Percentiles rank a stretch among this genome's conserved stretches.
phyloP scores from a whole-genome alignment of 768 basidiomycete genomes.

The Suillus cothurnatus region DNA sequence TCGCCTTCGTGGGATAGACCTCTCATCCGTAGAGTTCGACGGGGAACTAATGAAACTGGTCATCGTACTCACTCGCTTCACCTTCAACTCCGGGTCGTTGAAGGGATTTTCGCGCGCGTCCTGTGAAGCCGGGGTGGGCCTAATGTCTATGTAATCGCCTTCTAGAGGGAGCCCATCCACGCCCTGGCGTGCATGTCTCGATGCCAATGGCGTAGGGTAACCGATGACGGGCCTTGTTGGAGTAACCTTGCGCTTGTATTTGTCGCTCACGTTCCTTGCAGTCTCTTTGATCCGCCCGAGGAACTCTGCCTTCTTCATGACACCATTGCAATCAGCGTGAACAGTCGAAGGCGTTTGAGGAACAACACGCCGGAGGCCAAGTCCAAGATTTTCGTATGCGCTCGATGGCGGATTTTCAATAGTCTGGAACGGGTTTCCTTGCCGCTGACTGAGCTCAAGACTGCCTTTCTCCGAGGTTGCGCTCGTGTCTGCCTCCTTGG shows the following conservation, averaged over 20 bases:
- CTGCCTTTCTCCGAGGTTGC: constrained; percentile 34
- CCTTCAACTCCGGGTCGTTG: constrained; percentile 35
- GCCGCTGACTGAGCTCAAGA: constrained; percentile 25
- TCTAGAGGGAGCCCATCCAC: constrained; percentile 29
- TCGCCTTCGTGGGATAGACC: constrained; percentile 67
- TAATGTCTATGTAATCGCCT: constrained; percentile 37
- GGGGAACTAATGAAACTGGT: constrained; percentile 56
- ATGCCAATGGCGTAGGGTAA: constrained; percentile 51
- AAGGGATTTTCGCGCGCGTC: constrained; percentile 40
- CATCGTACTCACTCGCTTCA: constrained; percentile 41
- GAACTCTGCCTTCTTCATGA: constrained; percentile 75
- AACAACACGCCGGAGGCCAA: constrained; percentile 52
- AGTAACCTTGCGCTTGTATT: constrained; percentile 43
- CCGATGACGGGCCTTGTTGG: constrained; percentile 55
- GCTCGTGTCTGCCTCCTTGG: constrained; percentile 29
- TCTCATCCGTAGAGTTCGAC: constrained; percentile 62
- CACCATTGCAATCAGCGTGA: constrained; percentile 43
- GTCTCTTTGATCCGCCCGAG: constrained; percentile 62
- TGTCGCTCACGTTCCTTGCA: constrained; percentile 70
- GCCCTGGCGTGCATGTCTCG: constrained; percentile 16
- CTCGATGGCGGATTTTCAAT: constrained; percentile 20
- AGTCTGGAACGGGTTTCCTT: constrained; percentile 19
- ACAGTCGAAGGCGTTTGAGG: constrained; percentile 41
- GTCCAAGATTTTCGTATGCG: constrained; percentile 32
- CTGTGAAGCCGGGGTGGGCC: constrained; percentile 18